A percentile compares a stretch with the other conserved stretches of the same genome.
These are phyloP conservation scores for Dryas alaskensis DNA, from an alignment of 306 rosid genomes.

Conservation along the genomic window DNA sequence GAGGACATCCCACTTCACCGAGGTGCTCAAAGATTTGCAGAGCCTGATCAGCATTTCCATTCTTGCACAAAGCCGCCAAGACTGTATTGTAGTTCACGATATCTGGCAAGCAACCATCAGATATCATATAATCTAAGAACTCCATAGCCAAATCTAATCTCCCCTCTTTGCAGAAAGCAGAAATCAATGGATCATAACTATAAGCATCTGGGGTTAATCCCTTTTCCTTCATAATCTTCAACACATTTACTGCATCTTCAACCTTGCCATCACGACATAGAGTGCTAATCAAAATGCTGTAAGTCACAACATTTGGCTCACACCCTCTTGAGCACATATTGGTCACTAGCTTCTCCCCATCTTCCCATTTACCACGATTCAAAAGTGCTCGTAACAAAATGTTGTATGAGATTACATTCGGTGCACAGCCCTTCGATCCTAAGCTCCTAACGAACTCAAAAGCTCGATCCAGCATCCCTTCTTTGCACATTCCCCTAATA, in stretches of 20 bases:
- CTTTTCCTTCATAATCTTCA: slow-evolving; percentile 70
- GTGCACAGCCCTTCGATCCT: slow-evolving; percentile 52
- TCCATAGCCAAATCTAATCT: slow-evolving; percentile 63
- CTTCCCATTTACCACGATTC: slow-evolving; percentile 59
- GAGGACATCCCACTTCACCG: slow-evolving; percentile 71
- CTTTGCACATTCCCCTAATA: slow-evolving; percentile 69
- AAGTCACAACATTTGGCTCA: slow-evolving; percentile 65
- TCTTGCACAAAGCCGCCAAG: slow-evolving; percentile 66
- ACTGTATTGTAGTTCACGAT: slow-evolving; percentile 75
- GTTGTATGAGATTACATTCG: slow-evolving; percentile 66
- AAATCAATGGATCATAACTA: slow-evolving; percentile 77
- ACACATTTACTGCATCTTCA: slow-evolving; percentile 62
- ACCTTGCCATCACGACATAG: slow-evolving; percentile 63
- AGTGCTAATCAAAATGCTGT: slow-evolving; percentile 58
- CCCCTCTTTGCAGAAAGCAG: slow-evolving; percentile 69
- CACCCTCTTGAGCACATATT: slow-evolving; percentile 60
- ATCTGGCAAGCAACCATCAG: slow-evolving; percentile 77
- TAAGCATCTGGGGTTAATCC: slow-evolving; percentile 74
- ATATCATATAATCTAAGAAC: slow-evolving; percentile 62
- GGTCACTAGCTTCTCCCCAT: slow-evolving; percentile 54
- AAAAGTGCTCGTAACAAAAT: slow-evolving; percentile 56
- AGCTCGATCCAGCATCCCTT: slow-evolving; percentile 69
- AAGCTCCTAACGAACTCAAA: slow-evolving; percentile 47
- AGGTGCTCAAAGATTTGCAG: slow-evolving; percentile 65
- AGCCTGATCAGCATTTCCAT: slow-evolving; percentile 65